These are phyloP conservation scores for Yueomyces sinensis DNA, from an alignment of 805 yeast genomes.

Conservation along the genomic window DNA sequence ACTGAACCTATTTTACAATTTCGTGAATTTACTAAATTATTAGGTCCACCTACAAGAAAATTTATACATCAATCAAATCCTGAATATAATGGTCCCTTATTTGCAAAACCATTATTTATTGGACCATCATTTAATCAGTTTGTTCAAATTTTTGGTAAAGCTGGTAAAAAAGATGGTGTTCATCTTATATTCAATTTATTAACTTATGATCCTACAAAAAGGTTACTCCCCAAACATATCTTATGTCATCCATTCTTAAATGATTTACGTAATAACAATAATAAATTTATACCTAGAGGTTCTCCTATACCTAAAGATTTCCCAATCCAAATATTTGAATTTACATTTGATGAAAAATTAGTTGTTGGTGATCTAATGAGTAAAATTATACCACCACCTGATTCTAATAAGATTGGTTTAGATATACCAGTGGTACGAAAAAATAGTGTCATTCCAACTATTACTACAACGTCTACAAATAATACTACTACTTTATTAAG, in stretches of 20 bases:
- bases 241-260: constrained; percentile 82
- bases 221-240: constrained; percentile 69
- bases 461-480: too few species aligned
- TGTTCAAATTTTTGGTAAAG: constrained; percentile 55
- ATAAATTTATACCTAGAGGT: constrained; percentile 42
- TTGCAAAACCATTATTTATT: constrained; percentile 45
- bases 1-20: constrained; percentile 77
- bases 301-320: constrained; percentile 27
- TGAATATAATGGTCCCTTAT: constrained; percentile 60
- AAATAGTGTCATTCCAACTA: too few species aligned
- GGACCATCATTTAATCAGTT: constrained; percentile 42
- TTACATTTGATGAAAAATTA: constrained; percentile 54
- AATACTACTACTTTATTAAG: too few species aligned
- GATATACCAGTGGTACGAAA: too few species aligned
- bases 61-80: constrained; percentile 65
- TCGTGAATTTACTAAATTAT: constrained; percentile 73
- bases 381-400: constrained; percentile 7
- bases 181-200: constrained; percentile 69
- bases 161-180: constrained; percentile 64
- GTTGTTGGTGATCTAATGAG: constrained; percentile 19
- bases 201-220: constrained; percentile 76
- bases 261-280: constrained; percentile 50
- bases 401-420: too few species aligned
- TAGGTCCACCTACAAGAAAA: constrained; percentile 74
- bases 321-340: constrained; percentile 47